Evolutionary conservation across 495 filamentous ascomycete species (phyloP).

Genomic region (Jackrogersella minutella): DNA sequence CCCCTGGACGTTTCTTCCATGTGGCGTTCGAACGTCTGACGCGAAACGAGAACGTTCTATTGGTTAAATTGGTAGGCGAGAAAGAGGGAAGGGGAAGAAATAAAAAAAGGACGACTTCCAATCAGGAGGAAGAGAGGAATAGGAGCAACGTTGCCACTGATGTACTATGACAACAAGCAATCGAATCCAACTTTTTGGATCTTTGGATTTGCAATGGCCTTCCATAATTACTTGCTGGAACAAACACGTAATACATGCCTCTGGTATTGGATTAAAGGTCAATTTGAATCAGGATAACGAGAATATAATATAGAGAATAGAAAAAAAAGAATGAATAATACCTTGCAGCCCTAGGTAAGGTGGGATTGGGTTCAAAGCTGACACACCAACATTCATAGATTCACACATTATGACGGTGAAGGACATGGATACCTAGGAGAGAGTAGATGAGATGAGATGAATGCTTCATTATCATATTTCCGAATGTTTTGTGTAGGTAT

Average conservation of each 20-base stretch:
- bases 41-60: constrained; percentile 21
- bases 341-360: too few species aligned
- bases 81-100: constrained; percentile 19
- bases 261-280: background rate
- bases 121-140: constrained; percentile 16
- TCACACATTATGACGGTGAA: too few species aligned
- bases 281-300: background rate
- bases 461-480: constrained; percentile 5
- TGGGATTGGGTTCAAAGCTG: background rate
- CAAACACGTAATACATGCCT: too few species aligned
- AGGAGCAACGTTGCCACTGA: constrained; percentile 27
- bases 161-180: constrained; percentile 28
- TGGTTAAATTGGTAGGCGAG: constrained; percentile 12
- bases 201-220: too few species aligned
- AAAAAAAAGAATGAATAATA: too few species aligned
- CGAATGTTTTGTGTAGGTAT: background rate
- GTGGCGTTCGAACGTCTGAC: constrained; percentile 30
- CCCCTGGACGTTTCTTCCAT: constrained; percentile 29
- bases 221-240: too few species aligned
- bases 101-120: constrained; percentile 18
- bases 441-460: too few species aligned
- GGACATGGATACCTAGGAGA: too few species aligned
- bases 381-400: background rate
- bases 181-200: constrained; percentile 1
- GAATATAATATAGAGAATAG: too few species aligned